Percentiles rank a stretch among this genome's conserved stretches.
Conservation (phyloP, 2,329 filamentous ascomycete genomes). For the Sporothrix pallida region DNA sequence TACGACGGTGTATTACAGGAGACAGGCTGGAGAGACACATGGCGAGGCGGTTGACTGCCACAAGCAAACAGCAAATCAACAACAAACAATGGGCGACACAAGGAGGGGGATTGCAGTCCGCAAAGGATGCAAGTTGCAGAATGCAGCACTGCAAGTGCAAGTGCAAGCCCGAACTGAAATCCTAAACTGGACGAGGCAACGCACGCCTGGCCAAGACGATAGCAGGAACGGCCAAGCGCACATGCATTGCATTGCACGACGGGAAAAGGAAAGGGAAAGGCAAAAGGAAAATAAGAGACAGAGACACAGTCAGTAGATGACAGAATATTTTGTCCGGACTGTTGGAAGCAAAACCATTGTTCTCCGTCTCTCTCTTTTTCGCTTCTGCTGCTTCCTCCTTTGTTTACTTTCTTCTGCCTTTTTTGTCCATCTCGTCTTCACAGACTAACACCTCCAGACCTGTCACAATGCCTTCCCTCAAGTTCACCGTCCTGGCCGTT, state of each 20-base stretch:
- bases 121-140: constrained; percentile 14
- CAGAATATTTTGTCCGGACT: background rate
- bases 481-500: constrained; percentile 59
- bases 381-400: background rate
- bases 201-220: background rate
- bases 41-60: background rate
- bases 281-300: background rate
- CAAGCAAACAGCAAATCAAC: constrained; percentile 15
- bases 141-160: background rate
- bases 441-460: background rate
- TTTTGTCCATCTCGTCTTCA: background rate
- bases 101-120: background rate
- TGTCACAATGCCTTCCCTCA: constrained; percentile 60
- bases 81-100: constrained; percentile 3
- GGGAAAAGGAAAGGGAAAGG: background rate
- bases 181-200: too few species aligned
- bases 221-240: constrained; percentile 17
- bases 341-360: constrained; percentile 1
- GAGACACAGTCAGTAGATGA: background rate
- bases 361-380: background rate
- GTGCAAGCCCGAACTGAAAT: too few species aligned
- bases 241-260: constrained; percentile 28
- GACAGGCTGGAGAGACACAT: background rate
- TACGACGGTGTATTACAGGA: constrained; percentile 22
- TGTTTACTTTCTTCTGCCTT: background rate